Conservation (phyloP, 2,329 filamentous ascomycete species). For the Fusarium sp. region DNA sequence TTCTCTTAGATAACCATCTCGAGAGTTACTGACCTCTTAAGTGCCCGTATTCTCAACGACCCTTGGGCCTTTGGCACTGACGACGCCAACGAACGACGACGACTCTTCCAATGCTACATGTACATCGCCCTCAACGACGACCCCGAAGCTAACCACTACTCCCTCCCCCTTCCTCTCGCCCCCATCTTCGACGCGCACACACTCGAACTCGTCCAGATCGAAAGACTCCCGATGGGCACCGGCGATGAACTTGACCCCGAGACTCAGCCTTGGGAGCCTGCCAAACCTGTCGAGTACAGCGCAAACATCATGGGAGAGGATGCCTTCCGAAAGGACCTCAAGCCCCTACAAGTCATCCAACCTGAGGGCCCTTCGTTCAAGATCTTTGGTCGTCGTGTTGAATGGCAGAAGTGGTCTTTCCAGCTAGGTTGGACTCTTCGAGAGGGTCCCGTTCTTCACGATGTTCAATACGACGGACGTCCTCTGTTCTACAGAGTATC, state of each 20-base stretch:
- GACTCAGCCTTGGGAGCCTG: conserved; percentile 21
- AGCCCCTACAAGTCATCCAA: conserved; percentile 71
- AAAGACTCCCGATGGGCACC: conserved; percentile 6
- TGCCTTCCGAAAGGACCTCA: conserved; percentile 57
- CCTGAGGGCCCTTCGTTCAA: conserved; percentile 70
- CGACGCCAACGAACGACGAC: conserved; percentile 6
- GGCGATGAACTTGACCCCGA: conserved; percentile 3
- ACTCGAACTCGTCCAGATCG: conserved; percentile 11
- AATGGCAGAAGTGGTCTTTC: conserved; percentile 61
- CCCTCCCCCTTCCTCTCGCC: conserved; percentile 21
- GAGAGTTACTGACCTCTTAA: background rate
- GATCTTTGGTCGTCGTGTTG: conserved; percentile 19
- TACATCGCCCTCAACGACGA: conserved; percentile 20
- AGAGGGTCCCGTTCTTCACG: conserved; percentile 69
- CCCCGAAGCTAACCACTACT: conserved; percentile 29
- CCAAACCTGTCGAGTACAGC: conserved; percentile 22
- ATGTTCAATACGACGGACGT: conserved; percentile 67
- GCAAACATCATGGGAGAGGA: conserved; percentile 13
- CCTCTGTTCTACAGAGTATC: conserved; percentile 67
- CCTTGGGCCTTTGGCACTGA: conserved; percentile 22
- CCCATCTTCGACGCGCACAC: conserved; percentile 30
- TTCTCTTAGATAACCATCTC: background rate
- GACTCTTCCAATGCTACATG: conserved; percentile 34
- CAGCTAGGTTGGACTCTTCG: conserved; percentile 69
- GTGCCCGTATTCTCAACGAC: conserved; percentile 11